Base-by-base conservation (phyloP, 1,284 basidiomycete genomes). In the Cryptococcus sp. region DNA sequence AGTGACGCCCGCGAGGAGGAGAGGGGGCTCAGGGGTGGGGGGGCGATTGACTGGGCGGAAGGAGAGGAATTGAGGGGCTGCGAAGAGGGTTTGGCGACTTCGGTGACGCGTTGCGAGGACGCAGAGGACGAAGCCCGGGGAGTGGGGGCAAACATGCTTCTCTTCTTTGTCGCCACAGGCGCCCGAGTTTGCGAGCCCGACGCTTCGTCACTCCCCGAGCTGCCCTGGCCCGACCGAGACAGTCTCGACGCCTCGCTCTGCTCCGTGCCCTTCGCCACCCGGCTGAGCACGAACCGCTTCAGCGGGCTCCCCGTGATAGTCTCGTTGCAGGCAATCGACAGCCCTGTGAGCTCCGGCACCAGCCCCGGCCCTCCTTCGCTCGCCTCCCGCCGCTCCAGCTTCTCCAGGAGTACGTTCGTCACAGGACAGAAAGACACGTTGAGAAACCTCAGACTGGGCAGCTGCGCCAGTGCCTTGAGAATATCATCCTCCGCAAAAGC, bases 281-380 rank as follows among this genome's bases (percentile, higher is more conserved):
- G 61, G 21, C 55, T 64, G 2, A 59, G 50, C 5, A 66, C 61
- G 3, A 69, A 48, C 11, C 66, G 56, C 20, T 52, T 44, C 8
- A 71, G 35, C 7, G 67, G 58, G 3, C 63, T 65, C 0, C 61
- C 58, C 0, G 61, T 58, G 44, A 70, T 63, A 3, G 43, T 37
- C 5, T 59, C 62, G 55, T 61, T 63, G 0, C 59, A 60, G 0
- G 62, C 64, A 4, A 75, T 57, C 4, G 59, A 66, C 43, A 76
- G 54, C 0, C 67, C 70, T 2, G 46, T 57, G 13, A 76, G 60
- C 4, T 58, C 59, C 1, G 72, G 72, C 5, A 74, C 53, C 1
- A 68, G 44, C 6, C 44, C 53, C n/a, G 59, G 37, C 21, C 48
- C 24, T 8, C 55, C 57, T 0, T 59, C 53, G 3, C 50, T 18